Conservation (phyloP, 139 green algal species). For the Chlorella sp. region DNA sequence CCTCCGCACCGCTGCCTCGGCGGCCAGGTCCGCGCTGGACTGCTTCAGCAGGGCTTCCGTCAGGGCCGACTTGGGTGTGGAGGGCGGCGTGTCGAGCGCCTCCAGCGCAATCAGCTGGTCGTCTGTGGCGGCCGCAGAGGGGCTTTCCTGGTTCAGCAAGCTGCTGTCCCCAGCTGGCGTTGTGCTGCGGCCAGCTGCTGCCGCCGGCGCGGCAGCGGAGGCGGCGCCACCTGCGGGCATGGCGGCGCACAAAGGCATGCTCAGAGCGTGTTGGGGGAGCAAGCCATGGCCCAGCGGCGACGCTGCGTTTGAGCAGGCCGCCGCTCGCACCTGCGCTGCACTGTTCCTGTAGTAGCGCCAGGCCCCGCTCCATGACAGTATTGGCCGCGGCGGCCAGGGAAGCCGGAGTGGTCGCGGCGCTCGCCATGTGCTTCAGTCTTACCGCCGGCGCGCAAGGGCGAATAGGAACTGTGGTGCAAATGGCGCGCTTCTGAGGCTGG, state of each 20-base stretch:
- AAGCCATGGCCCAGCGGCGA: no score
- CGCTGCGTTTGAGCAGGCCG: background rate
- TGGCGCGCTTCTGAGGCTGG: no score
- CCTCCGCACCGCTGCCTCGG: background rate
- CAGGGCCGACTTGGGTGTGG: background rate
- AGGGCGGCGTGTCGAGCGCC: background rate
- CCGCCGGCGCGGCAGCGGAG: background rate
- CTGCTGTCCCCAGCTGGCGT: background rate
- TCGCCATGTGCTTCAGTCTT: no score
- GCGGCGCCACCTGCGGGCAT: background rate
- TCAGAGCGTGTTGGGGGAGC: background rate
- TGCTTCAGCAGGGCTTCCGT: conserved; percentile 1
- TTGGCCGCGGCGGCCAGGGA: background rate
- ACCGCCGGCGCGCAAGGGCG: no score
- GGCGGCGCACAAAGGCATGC: background rate
- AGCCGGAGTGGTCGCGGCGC: no score
- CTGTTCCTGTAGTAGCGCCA: background rate
- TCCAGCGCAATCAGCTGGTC: no score
- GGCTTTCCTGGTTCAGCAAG: background rate
- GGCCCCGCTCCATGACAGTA: background rate
- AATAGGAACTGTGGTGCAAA: no score
- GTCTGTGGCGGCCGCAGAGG: background rate
- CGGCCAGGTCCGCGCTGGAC: background rate
- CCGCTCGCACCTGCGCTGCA: background rate
- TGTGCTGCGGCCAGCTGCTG: background rate